Evolutionary conservation across 164 flowering plant genomes (phyloP), one percentile per base, ranked within the genome.

Genomic region (Brasenia schreberi): DNA sequence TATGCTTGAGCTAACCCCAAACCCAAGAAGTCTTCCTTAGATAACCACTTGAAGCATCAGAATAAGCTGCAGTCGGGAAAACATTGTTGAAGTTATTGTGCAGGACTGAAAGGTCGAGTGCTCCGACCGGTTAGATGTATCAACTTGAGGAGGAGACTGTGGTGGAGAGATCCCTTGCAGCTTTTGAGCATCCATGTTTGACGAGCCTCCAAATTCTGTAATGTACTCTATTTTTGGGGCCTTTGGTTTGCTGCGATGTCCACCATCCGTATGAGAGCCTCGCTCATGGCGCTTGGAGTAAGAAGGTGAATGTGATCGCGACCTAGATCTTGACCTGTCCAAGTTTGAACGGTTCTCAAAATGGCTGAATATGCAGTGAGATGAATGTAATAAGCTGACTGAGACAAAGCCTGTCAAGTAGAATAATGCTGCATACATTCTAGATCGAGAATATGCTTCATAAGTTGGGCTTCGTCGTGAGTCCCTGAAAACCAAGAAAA

Each of bases 31-130:
- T 72, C 69, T 76, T 77, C 84, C 81, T 79, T 81, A 76, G 79
- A 75, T 77, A 80, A 82, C 80, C 74, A 73, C 79, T 79, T 81
- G 76, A 73, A 74, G 82, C 72, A 64, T 66, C 72, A 72, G 72
- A 75, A 69, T 73, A 80, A 79, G 87, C 91, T 78, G 96, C 97
- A 87, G 86, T 87, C 85, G 80, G 81, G 85, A 77, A 84, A 90
- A 88, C 83, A 85, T 81, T 87, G 86, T 81, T 87, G 82, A 66
- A 66, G 66, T 63, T 83, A 88, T 84, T 92, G 80, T 84, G 96
- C 90, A 87, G 84, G 79, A 86, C 82, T 84, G 72, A 94, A 89
- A 87, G 96, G 90, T 86, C 86, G 75, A 87, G 94, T 88, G 94
- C 92, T 85, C 97, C 96, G 97, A 94, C 99, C 99, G 96, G 90